These are phyloP conservation scores for Plasmodium cynomolgi DNA, from an alignment of 169 alveolate species.

Conservation along the genomic window DNA sequence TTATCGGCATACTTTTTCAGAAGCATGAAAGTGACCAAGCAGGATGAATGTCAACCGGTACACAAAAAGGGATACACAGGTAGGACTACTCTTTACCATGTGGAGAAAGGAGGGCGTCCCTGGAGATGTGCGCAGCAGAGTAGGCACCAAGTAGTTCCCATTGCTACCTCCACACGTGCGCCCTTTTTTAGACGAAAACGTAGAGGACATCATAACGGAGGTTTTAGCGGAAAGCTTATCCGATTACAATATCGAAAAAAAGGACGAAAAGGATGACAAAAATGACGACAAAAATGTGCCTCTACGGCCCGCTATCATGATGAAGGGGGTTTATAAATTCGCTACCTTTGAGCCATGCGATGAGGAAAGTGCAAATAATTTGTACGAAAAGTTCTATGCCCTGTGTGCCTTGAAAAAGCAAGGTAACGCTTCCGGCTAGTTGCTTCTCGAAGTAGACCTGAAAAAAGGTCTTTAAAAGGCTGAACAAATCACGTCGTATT, in stretches of 20 bases:
- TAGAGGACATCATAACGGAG: slow-evolving; percentile 31
- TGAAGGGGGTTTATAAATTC: neutral
- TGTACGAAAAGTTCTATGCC: slow-evolving; percentile 42
- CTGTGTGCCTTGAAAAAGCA: slow-evolving; percentile 33
- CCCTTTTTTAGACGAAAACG: slow-evolving; percentile 29
- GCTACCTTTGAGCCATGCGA: neutral
- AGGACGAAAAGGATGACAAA: neutral
- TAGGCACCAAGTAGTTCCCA: neutral
- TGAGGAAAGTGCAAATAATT: slow-evolving; percentile 21
- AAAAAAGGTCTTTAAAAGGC: neutral
- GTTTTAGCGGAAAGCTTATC: slow-evolving; percentile 21
- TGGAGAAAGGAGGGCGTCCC: neutral
- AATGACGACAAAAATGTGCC: neutral
- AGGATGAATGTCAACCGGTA: neutral
- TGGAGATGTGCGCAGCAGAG: neutral
- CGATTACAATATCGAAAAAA: slow-evolving; percentile 4
- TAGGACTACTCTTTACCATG: neutral
- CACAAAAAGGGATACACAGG: slow-evolving; percentile 16
- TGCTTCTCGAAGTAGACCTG: neutral
- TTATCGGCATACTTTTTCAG: slow-evolving; percentile 7
- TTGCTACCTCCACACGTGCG: neutral
- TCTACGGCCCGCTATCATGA: neutral
- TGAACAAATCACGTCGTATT: neutral
- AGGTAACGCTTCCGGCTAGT: slow-evolving; percentile 7
- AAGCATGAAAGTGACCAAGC: neutral